These are phyloP conservation scores for Rubroshorea leprosula DNA, from an alignment of 345 rosid species.

Conservation along the genomic window DNA sequence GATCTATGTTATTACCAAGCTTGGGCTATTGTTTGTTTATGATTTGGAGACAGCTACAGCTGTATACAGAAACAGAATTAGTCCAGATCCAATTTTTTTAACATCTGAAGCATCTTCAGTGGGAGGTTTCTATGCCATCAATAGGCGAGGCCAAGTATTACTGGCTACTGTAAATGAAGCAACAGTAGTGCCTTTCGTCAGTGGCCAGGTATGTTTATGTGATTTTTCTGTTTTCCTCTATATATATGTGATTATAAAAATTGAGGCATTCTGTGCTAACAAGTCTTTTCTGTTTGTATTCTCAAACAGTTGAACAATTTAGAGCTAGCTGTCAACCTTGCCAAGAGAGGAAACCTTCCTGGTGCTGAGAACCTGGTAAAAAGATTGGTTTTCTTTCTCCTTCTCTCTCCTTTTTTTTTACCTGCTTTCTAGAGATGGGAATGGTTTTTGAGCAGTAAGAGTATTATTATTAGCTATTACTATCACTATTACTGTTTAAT, in stretches of 20 bases:
- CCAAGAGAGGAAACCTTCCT: slow-evolving; percentile 99
- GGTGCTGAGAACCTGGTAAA: slow-evolving; percentile 97
- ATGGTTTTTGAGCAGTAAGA: not conserved
- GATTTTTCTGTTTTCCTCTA: slow-evolving; percentile 6
- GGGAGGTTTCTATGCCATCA: slow-evolving; percentile 93
- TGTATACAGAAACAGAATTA: slow-evolving; percentile 90
- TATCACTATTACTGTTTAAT: too few species aligned
- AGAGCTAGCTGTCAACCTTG: slow-evolving; percentile 98
- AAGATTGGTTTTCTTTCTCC: not conserved
- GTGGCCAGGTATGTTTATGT: slow-evolving; percentile 74
- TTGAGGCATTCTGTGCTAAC: not conserved
- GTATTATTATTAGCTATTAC: too few species aligned
- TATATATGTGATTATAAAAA: not conserved
- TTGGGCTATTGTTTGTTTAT: slow-evolving; percentile 92
- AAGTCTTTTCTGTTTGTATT: slow-evolving; percentile 3
- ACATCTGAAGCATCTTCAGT: slow-evolving; percentile 86
- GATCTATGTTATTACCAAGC: slow-evolving; percentile 93
- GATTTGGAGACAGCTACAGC: slow-evolving; percentile 98
- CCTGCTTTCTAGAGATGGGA: not conserved
- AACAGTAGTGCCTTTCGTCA: slow-evolving; percentile 88
- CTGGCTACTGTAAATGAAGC: slow-evolving; percentile 93
- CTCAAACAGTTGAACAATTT: slow-evolving; percentile 77
- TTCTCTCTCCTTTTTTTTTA: not conserved
- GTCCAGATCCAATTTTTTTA: slow-evolving; percentile 99
- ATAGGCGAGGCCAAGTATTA: slow-evolving; percentile 84